Evolutionary conservation across 1,284 basidiomycete genomes (phyloP), one percentile per base, ranked within the genome.

Genomic region (Melampsora americana): DNA sequence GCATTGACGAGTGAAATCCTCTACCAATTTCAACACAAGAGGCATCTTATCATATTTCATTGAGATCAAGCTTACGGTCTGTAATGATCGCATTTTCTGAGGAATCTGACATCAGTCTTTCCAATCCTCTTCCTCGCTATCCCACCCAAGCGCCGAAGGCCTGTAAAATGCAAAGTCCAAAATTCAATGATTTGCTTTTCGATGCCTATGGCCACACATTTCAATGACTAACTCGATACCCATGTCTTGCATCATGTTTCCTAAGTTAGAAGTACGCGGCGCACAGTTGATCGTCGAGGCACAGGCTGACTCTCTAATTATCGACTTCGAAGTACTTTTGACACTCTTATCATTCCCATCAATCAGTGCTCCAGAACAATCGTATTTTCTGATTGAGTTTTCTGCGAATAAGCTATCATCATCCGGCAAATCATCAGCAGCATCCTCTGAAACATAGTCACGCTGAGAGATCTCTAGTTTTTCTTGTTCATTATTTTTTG

Each of bases 331-430:
- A 23, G 53, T 56, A 56, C 16, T 56, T 20, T 56, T 44, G 42
- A 44, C 42, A 14, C 42, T 44, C 12, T 44, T 44, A 14, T 44
- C 16, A 14, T 44, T 44, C 12, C 12, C 12, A 7, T 56, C 28
- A 56, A 56, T 56, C 53, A 56, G 11, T 28, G n/a, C 53, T 56
- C 53, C 53, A 23, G 53, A 56, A 56, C 53, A n/a, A 28, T 56
- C 53, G n/a, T 56, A 56, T 23, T 28, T 56, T 23, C 20, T 56
- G 28, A 56, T 20, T 9, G 28, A 56, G 7, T n/a, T 56, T 56
- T 56, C 53, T n/a, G 53, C 2, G 7, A 56, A 28, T 28, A 56
- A 28, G 53, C n/a, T 56, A 23, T 56, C 20, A 11, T 23, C 53
- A 23, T 56, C 53, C 20, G 53, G 53, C 14, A 56, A 28, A 56